These are phyloP conservation scores for Xylaria flabelliformis DNA, from an alignment of 495 filamentous ascomycete species.

Conservation along the genomic window DNA sequence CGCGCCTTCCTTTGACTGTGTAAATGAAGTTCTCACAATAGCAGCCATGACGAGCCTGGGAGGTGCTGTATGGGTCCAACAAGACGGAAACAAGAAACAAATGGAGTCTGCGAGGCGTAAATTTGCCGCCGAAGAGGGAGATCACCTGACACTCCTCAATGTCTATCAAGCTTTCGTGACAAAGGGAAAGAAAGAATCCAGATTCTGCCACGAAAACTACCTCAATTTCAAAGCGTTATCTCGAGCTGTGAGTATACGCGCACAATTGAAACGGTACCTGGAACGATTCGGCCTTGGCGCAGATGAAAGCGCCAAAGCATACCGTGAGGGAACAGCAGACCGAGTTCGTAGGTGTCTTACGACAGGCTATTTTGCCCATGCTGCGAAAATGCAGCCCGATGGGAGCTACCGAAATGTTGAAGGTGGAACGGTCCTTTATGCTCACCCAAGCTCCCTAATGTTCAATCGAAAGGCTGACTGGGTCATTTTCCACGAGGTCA, in stretches of 20 bases:
- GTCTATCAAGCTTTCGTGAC: conserved; percentile 91
- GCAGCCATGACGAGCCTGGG: conserved; percentile 93
- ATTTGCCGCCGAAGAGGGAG: conserved; percentile 93
- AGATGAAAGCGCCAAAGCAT: conserved; percentile 59
- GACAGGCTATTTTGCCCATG: conserved; percentile 92
- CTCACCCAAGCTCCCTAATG: conserved; percentile 92
- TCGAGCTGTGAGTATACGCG: conserved; percentile 84
- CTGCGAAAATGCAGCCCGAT: conserved; percentile 93
- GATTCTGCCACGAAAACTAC: conserved; percentile 85
- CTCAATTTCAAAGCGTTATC: conserved; percentile 85
- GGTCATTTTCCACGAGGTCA: conserved; percentile 95
- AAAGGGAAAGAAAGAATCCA: conserved; percentile 80
- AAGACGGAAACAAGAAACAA: conserved; percentile 74
- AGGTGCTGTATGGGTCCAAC: conserved; percentile 80
- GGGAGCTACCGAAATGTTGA: conserved; percentile 85
- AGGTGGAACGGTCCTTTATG: conserved; percentile 75
- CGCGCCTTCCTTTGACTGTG: conserved; percentile 76
- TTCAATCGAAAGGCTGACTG: conserved; percentile 98
- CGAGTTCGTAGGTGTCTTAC: conserved; percentile 87
- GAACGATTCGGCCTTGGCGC: conserved; percentile 81
- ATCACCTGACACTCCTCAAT: conserved; percentile 93
- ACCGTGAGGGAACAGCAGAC: conserved; percentile 61
- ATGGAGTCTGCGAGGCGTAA: conserved; percentile 76
- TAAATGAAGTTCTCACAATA: conserved; percentile 87
- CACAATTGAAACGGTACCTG: conserved; percentile 84